A percentile compares a stretch with the other conserved stretches of the same genome.
Evolutionary conservation across 2,329 filamentous ascomycete species (phyloP).

Genomic region (Neofusicoccum laricinum): DNA sequence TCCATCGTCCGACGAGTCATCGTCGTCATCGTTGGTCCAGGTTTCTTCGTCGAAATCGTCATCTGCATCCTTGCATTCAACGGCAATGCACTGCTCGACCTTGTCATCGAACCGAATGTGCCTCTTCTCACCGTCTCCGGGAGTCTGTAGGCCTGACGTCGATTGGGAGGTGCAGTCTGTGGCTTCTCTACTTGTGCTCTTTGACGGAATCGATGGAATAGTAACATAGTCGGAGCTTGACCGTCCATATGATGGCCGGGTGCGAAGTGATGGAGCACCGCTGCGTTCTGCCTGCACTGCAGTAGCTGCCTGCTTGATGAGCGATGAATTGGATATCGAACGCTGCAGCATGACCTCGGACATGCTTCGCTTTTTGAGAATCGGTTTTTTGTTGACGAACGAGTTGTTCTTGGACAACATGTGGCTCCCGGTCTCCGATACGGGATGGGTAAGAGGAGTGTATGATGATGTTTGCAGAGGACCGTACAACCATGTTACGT

Average conservation of each 20-base stretch:
- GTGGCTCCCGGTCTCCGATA: constrained; percentile 51
- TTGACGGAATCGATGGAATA: constrained; percentile 55
- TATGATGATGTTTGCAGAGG: constrained; percentile 74
- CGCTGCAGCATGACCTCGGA: constrained; percentile 92
- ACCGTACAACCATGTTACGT: constrained; percentile 96
- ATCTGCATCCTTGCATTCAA: constrained; percentile 74
- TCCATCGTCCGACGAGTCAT: constrained; percentile 67
- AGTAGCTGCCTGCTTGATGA: constrained; percentile 84
- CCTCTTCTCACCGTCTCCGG: constrained; percentile 62
- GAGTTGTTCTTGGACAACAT: constrained; percentile 64
- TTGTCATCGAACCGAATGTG: constrained; percentile 97
- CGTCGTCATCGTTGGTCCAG: constrained; percentile 46
- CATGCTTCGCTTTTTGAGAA: constrained; percentile 94
- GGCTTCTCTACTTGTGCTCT: constrained; percentile 60
- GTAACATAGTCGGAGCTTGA: constrained; percentile 68
- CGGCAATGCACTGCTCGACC: constrained; percentile 91
- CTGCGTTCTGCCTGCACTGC: constrained; percentile 71
- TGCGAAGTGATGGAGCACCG: constrained; percentile 26
- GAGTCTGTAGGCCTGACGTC: constrained; percentile 69
- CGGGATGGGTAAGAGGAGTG: constrained; percentile 48
- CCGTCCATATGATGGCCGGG: constrained; percentile 55
- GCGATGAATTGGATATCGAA: constrained; percentile 81
- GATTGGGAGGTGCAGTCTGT: constrained; percentile 64
- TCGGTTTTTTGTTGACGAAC: constrained; percentile 79
- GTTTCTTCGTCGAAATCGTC: constrained; percentile 63